These are phyloP conservation scores for Paraphysoderma sedebokerense DNA, from an alignment of 371 early-diverging fungal species.

Conservation along the genomic window DNA sequence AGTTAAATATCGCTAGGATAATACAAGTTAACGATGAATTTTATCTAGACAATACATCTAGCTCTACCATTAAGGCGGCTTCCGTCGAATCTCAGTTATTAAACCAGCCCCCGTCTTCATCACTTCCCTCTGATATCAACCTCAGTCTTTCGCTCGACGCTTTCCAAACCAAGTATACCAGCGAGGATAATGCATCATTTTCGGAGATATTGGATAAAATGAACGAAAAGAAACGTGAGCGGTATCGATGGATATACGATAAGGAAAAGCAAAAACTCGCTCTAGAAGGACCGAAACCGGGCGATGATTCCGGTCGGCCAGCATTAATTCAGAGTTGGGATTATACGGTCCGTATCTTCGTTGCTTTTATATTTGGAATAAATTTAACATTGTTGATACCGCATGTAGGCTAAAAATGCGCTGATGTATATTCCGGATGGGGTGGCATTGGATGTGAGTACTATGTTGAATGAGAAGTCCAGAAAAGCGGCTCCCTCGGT, in stretches of 20 bases:
- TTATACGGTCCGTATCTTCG: constrained; percentile 7
- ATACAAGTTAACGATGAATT: too few relatives aligned
- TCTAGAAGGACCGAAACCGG: constrained; percentile 1
- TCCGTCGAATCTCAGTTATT: constrained; percentile 10
- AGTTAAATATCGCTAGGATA: constrained; percentile 14
- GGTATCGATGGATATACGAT: constrained; percentile 52
- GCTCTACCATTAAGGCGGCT: too few relatives aligned
- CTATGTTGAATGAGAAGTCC: too few relatives aligned
- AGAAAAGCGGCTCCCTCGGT: too few relatives aligned
- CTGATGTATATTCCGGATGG: constrained; percentile 18
- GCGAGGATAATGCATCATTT: constrained; percentile 75
- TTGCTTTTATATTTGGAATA: background rate
- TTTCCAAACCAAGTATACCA: constrained; percentile 58
- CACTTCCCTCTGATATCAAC: constrained; percentile 2
- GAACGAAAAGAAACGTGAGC: constrained; percentile 33
- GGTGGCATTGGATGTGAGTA: too few relatives aligned
- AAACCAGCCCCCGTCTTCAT: constrained; percentile 9
- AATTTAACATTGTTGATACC: constrained; percentile 1
- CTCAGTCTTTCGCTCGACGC: constrained; percentile 28
- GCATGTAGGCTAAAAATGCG: constrained; percentile 12
- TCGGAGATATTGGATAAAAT: constrained; percentile 37
- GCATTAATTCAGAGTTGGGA: constrained; percentile 8
- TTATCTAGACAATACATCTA: too few relatives aligned
- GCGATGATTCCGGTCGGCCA: background rate
- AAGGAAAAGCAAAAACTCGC: constrained; percentile 24